Base-by-base conservation (phyloP, 2,329 filamentous ascomycete species). In the Ophiostoma piceae region DNA sequence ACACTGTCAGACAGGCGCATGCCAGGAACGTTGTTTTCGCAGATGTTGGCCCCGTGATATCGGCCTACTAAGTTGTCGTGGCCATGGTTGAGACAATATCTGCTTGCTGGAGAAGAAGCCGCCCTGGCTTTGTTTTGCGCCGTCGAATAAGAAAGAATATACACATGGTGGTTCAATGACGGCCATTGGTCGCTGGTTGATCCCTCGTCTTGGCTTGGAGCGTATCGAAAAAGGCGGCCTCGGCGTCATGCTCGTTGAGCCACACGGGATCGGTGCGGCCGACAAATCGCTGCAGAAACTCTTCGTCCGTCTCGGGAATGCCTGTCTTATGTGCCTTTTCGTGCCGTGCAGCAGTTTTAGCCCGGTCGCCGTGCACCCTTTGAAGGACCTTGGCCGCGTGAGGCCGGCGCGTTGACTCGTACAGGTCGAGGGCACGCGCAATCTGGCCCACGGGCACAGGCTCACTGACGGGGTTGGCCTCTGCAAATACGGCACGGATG, bases 331-430 rank as follows among this genome's bases (percentile, higher is more conserved):
- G 29, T 19, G 29, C 57, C 29, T 62, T 62, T 32, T 62, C 57
- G 29, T 35, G 14, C 26, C 29, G 26, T 22, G 41, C 66, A 26
- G 66, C 37, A n/a, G 54, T 35, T 26, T 62, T 62, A 14, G 29
- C 54, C n/a, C 67, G 37, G n/a, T 68, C 67, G 37, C n/a, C 11
- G 22, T 62, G 51, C 14, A 68, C 67, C 35, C 60, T 68, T 22
- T 39, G 12, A n/a, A 62, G 67, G 1, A 62, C 35, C 37, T 62
- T 68, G 35, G 35, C 67, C n/a, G 51, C 54, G 16, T 32, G 67
- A 3, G 54, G 67, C 32, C 47, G 47, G 29, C 54, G 54, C 4
- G 54, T 57, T 26, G 51, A 26, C n/a, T 57, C 51, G n/a, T 57
- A 57, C 16, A 57, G 26, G 22, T 57, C 51, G 8, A 57, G 51